These are phyloP conservation scores for Acrocalymma vagum DNA, from an alignment of 2,329 filamentous ascomycete genomes.

Conservation along the genomic window DNA sequence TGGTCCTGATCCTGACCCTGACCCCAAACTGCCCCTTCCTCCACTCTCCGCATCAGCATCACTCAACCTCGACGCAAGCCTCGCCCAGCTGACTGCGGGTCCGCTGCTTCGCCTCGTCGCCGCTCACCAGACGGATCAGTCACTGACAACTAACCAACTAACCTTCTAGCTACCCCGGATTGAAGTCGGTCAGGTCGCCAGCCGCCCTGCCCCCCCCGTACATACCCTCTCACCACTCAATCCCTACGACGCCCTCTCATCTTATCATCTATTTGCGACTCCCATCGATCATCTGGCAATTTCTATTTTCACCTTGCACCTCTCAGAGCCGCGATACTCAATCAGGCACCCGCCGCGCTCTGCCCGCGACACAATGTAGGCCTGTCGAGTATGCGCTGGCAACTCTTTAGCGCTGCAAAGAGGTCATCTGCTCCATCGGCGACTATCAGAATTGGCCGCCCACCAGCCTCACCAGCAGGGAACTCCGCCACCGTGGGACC, in stretches of 20 bases:
- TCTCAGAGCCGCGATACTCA: slow-evolving; percentile 31
- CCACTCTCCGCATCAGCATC: slow-evolving; percentile 18
- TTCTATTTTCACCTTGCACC: slow-evolving; percentile 39
- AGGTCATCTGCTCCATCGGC: slow-evolving; percentile 45
- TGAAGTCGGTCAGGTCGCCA: slow-evolving; percentile 22
- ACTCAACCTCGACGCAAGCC: slow-evolving; percentile 23
- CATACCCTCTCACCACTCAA: slow-evolving; percentile 23
- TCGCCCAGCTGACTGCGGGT: slow-evolving; percentile 26
- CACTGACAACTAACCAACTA: slow-evolving; percentile 12
- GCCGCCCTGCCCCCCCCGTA: too few species aligned
- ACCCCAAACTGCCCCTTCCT: slow-evolving; percentile 6
- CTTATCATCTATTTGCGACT: slow-evolving; percentile 16
- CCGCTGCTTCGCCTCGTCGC: slow-evolving; percentile 21
- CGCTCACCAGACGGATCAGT: too few species aligned
- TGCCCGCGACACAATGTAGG: slow-evolving; percentile 38
- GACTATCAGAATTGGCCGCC: slow-evolving; percentile 34
- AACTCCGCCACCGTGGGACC: slow-evolving; percentile 41
- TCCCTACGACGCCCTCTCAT: slow-evolving; percentile 6
- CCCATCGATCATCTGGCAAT: slow-evolving; percentile 34
- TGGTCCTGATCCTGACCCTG: slow-evolving; percentile 1
- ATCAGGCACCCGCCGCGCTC: slow-evolving; percentile 46
- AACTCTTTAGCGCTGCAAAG: slow-evolving; percentile 44
- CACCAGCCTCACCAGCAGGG: slow-evolving; percentile 46
- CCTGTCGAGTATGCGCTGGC: slow-evolving; percentile 49
- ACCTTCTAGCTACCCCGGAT: slow-evolving; percentile 28